phyloP scores from a whole-genome alignment of 495 filamentous ascomycete species.

The Penicillium chermesinum region DNA sequence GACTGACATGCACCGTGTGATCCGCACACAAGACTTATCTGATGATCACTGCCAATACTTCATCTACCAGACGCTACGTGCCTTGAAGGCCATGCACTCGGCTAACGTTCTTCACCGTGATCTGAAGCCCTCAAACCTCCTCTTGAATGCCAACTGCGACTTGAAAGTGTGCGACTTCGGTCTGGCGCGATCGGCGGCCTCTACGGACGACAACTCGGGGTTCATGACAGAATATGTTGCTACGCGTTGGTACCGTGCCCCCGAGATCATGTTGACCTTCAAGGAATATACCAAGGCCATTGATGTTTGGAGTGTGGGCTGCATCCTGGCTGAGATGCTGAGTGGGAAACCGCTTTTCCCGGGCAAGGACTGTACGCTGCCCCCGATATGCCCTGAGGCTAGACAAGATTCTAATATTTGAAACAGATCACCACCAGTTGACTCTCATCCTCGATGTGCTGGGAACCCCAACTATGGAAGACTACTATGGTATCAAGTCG shows the following conservation, averaged over 20 bases:
- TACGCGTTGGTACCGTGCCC: conserved; percentile 97
- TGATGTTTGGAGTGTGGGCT: conserved; percentile 99
- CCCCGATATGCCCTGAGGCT: not conserved
- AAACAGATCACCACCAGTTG: conserved; percentile 90
- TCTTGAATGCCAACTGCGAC: conserved; percentile 98
- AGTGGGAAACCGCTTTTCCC: conserved; percentile 98
- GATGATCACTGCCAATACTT: conserved; percentile 99
- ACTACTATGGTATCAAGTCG: conserved; percentile 99
- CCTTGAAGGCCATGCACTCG: conserved; percentile 98
- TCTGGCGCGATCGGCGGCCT: conserved; percentile 85
- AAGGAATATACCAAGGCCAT: conserved; percentile 99
- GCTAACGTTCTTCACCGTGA: conserved; percentile 98
- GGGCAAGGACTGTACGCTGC: conserved; percentile 89
- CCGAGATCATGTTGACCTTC: conserved; percentile 99
- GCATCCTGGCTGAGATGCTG: conserved; percentile 99
- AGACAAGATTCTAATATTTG: not conserved
- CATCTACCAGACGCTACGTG: conserved; percentile 98
- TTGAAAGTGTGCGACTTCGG: conserved; percentile 99
- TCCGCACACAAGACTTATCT: conserved; percentile 96
- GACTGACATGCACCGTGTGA: conserved; percentile 99
- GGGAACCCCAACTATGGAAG: conserved; percentile 98
- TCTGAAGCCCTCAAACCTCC: conserved; percentile 92
- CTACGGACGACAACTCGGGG: conserved; percentile 95
- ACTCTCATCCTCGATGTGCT: conserved; percentile 97
- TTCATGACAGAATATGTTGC: conserved; percentile 99